phyloP scores from a whole-genome alignment of 352 stramenopile species.

The Phytopythium delawarense region DNA sequence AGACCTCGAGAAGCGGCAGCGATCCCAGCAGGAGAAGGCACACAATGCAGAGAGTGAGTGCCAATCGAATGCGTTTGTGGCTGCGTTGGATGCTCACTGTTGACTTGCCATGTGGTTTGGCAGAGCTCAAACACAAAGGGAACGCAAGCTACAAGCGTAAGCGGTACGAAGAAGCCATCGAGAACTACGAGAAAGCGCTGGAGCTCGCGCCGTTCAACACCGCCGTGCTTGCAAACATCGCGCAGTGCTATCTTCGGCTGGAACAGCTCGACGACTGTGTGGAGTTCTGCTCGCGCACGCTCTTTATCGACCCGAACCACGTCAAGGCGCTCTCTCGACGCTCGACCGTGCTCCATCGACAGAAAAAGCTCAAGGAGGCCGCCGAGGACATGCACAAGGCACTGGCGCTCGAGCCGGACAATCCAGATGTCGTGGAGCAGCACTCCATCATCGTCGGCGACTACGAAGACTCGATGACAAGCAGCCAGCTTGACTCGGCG shows the following conservation, averaged over 20 bases:
- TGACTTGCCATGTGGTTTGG: neutral
- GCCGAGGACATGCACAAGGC: conserved; percentile 52
- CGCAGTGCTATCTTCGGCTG: conserved; percentile 52
- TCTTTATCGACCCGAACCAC: conserved; percentile 51
- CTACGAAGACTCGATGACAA: conserved; percentile 49
- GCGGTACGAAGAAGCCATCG: conserved; percentile 49
- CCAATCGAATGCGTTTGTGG: too few species aligned
- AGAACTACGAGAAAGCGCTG: conserved; percentile 68
- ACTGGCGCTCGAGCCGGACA: conserved; percentile 35
- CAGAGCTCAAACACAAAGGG: conserved; percentile 54
- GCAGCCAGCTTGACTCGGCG: conserved; percentile 24
- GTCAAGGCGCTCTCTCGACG: conserved; percentile 73
- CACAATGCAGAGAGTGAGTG: conserved; percentile 48
- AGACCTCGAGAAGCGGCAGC: conserved; percentile 58
- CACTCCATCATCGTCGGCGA: conserved; percentile 70
- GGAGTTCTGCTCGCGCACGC: conserved; percentile 63
- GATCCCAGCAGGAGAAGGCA: conserved; percentile 47
- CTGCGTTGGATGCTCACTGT: too few species aligned
- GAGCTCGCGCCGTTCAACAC: conserved; percentile 50
- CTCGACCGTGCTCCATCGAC: conserved; percentile 41
- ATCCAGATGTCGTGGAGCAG: conserved; percentile 63
- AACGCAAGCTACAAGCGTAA: conserved; percentile 62
- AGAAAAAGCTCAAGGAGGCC: conserved; percentile 43
- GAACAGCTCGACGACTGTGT: conserved; percentile 49
- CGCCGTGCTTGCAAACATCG: conserved; percentile 65